A percentile compares a stretch with the other conserved stretches of the same genome.
These are phyloP conservation scores for Lachnellula suecica DNA, from an alignment of 2,329 filamentous ascomycete species.

Conservation along the genomic window DNA sequence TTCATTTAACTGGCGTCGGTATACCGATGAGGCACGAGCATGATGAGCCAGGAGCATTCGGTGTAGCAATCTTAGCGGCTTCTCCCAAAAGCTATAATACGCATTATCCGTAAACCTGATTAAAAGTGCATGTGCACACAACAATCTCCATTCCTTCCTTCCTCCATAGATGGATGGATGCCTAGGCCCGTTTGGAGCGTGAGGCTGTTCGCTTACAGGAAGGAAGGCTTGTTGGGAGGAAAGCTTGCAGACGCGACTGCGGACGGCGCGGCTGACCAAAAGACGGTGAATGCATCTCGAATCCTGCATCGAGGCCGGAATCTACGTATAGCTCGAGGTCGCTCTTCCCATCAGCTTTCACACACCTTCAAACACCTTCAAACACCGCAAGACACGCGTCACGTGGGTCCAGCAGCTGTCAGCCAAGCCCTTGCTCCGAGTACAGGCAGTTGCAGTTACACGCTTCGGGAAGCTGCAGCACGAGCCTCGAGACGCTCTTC, in stretches of 20 bases:
- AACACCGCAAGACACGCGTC: background rate
- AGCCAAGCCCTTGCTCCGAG: background rate
- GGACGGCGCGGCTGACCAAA: background rate
- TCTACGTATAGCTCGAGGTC: too few species aligned
- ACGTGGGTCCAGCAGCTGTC: background rate
- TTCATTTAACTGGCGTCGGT: background rate
- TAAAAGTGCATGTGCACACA: too few species aligned
- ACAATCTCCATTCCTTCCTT: too few species aligned
- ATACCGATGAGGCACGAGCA: background rate
- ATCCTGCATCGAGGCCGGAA: too few species aligned
- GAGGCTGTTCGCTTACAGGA: too few species aligned
- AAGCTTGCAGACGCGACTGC: background rate
- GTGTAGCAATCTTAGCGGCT: background rate
- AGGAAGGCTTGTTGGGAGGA: background rate
- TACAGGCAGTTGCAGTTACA: too few species aligned
- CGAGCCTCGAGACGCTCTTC: background rate
- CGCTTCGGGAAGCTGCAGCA: background rate
- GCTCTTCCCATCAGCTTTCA: too few species aligned
- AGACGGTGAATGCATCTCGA: background rate
- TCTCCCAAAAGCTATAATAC: background rate
- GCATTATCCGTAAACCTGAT: background rate
- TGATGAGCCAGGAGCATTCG: too few species aligned
- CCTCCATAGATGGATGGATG: too few species aligned
- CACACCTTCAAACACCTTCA: too few species aligned
- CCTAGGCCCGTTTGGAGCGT: too few species aligned